Base-by-base conservation (phyloP, 1,284 basidiomycete species). In the Porogramme epimiltina region DNA sequence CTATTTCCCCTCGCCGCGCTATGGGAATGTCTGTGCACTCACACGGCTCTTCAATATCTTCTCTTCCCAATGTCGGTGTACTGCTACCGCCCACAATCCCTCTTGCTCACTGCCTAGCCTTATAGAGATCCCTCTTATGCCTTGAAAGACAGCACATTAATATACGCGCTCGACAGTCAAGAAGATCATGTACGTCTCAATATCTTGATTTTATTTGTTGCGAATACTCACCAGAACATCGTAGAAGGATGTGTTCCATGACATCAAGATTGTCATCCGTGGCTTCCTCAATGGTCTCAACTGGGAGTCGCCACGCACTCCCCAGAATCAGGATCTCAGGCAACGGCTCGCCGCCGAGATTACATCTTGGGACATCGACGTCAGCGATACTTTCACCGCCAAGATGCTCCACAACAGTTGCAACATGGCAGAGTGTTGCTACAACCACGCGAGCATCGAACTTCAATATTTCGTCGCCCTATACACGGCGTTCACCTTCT, bases 381-480 rank as follows among this genome's bases (percentile, higher is more conserved):
- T 47, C 25, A 41, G 46, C 38, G 26, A 37, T 13, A 47, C 46
- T 5, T 47, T 47, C 24, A 46, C 44, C 3, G 44, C 36, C 33
- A 42, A 50, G 38, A 19, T 56, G 11, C 22, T 38, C 1, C 50
- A 56, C 13, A 53, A 51, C 19, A 47, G 44, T 37, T 50, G 51
- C 38, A 52, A 40, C 37, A 47, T 47, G 33, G 46, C 46, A n/a
- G 51, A 52, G 46, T 47, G 45, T 33, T 42, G 34, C 22, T 52
- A 49, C 33, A 37, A 19, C 23, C 47, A 54, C 33, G 28, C 38
- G 24, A 39, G 47, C 16, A 11, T 33, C 2, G 52, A 54, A n/a
- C 52, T 45, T 22, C 47, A 49, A 39, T 41, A 38, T 15, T 49
- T 45, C 37, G 26, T 54, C 15, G 47, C 47, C 4, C 47, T 50